Conservation (phyloP, 257 asterid genomes). For the Solanum chilense region DNA sequence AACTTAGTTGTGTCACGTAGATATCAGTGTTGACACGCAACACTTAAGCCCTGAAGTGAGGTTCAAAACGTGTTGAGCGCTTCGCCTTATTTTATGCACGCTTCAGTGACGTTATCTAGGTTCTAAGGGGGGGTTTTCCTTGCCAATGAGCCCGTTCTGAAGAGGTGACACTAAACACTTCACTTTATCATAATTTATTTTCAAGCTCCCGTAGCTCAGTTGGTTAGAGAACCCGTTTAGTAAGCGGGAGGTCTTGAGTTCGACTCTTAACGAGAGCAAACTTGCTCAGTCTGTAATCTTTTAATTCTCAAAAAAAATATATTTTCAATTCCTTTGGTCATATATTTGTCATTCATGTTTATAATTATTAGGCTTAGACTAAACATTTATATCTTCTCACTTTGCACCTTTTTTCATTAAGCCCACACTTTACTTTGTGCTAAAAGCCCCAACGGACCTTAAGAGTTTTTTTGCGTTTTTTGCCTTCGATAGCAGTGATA, state of each 20-base stretch:
- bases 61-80: not conserved
- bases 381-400: not conserved
- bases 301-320: not conserved
- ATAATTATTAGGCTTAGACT: not conserved
- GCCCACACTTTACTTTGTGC: not conserved
- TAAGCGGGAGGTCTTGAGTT: conserved; percentile 98
- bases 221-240: conserved; percentile 98
- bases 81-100: not conserved
- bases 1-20: not conserved
- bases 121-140: not conserved
- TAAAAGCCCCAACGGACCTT: not conserved
- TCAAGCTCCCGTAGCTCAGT: conserved; percentile 74
- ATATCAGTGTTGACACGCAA: not conserved
- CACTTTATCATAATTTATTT: not conserved
- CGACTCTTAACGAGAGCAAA: conserved; percentile 69
- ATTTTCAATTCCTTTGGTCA: not conserved
- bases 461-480: not conserved
- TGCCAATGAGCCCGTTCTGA: not conserved
- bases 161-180: not conserved
- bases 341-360: no score
- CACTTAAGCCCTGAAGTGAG: not conserved
- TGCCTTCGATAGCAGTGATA: not conserved
- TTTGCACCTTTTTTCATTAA: not conserved
- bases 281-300: not conserved
- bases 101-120: not conserved